Evolutionary conservation across 768 basidiomycete genomes (phyloP), one percentile per base, ranked within the genome.

Genomic region (Tylopilus sp.): DNA sequence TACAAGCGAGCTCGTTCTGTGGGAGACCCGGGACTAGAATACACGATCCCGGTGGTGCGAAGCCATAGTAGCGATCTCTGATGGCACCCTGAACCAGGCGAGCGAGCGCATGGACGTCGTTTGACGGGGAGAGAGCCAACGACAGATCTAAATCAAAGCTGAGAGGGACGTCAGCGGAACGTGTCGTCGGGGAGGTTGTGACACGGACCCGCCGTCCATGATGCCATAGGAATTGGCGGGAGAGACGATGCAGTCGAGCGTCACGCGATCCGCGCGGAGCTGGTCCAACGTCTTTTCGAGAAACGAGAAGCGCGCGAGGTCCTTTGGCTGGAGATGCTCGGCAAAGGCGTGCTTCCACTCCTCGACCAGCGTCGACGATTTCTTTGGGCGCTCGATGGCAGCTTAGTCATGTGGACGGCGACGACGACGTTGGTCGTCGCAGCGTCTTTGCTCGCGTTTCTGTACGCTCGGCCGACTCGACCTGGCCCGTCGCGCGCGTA

Each of bases 201-300:
- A 51, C 54, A 51, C 54, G 1, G 11, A 55, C 54, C 43, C 48
- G 43, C 54, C 54, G 14, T 51, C 44, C 54, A 55, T 55, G 49
- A 55, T 50, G 8, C 44, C 54, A 16, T 51, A 55, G 14, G 49
- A 51, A 29, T 51, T 51, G 13, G 48, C 54, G 9, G 48, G 54
- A 12, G 54, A 50, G 14, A 45, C 54, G 37, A 55, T 25, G 14
- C 48, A 55, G 44, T 55, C 54, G 31, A 55, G 50, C 24, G 48
- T 44, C 1, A 50, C 24, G 3, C 24, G 52, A 12, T 30, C 24
- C 14, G 10, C 33, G 16, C 24, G 1, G 53, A 50, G 34, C 13
- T 40, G 33, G 6, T 25, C 22, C 25, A 54, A 22, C 37, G 25
- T 26, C 13, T 2, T 21, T 25, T 54, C 48, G 9, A 45, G 7